Conservation (phyloP, 768 basidiomycete genomes). For the Hericium erinaceus region DNA sequence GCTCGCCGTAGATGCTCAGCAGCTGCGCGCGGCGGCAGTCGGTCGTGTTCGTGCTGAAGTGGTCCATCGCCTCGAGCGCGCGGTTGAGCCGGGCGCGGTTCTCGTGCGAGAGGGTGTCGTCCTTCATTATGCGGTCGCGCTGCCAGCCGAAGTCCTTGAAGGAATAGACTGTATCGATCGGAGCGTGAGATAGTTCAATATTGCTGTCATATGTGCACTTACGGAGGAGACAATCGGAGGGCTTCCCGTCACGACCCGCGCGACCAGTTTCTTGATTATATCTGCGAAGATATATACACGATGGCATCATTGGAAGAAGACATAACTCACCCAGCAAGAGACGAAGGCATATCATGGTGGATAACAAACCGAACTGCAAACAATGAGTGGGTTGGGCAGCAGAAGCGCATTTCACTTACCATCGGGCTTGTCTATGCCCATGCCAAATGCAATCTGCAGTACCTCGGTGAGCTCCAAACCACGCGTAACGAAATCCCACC, state of each 20-base stretch:
- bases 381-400: not conserved
- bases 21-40: slow-evolving; percentile 84
- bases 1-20: slow-evolving; percentile 84
- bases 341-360: slow-evolving; percentile 74
- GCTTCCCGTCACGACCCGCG: slow-evolving; percentile 83
- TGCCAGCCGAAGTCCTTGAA: slow-evolving; percentile 49
- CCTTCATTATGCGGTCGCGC: slow-evolving; percentile 49
- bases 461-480: not conserved
- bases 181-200: not conserved
- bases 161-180: slow-evolving; percentile 38
- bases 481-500: slow-evolving; percentile 13
- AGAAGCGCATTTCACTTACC: slow-evolving; percentile 30
- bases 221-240: slow-evolving; percentile 86
- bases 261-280: slow-evolving; percentile 97
- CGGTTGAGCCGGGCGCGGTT: slow-evolving; percentile 61
- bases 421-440: slow-evolving; percentile 89
- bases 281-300: slow-evolving; percentile 23
- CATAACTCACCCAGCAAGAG: slow-evolving; percentile 62
- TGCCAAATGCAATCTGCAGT: slow-evolving; percentile 84
- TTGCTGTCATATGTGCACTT: slow-evolving; percentile 19
- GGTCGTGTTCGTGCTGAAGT: slow-evolving; percentile 71
- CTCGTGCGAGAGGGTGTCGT: slow-evolving; percentile 30
- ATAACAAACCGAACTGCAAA: slow-evolving; percentile 81
- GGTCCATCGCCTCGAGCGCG: slow-evolving; percentile 59
- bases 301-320: too few relatives aligned